These are phyloP conservation scores for Blastobotrys proliferans DNA, from an alignment of 1,139 yeast species.

Conservation along the genomic window DNA sequence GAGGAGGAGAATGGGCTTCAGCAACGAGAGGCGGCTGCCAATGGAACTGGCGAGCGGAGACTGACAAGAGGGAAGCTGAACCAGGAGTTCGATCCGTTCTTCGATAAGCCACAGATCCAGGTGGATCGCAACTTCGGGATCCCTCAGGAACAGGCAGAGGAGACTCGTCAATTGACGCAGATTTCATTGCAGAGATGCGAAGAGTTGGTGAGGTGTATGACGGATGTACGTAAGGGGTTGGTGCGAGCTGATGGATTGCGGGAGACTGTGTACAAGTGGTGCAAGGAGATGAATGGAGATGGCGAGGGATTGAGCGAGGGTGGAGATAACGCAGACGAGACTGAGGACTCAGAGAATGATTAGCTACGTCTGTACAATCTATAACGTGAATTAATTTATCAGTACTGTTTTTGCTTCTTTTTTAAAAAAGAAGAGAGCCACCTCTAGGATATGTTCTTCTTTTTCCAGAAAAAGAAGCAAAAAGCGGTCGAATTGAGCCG, in stretches of 20 bases:
- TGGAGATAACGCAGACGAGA: constrained; percentile 7
- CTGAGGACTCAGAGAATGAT: constrained; percentile 6
- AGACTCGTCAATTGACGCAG: constrained; percentile 61
- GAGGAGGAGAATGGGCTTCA: constrained; percentile 1
- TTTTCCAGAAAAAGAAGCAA: too few relatives aligned
- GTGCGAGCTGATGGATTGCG: constrained; percentile 75
- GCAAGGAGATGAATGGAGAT: constrained; percentile 77
- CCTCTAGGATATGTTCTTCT: too few relatives aligned
- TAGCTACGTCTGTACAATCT: background rate
- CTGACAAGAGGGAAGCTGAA: constrained; percentile 36
- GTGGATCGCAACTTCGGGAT: constrained; percentile 45
- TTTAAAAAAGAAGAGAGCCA: too few relatives aligned
- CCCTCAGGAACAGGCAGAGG: constrained; percentile 54
- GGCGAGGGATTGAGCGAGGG: constrained; percentile 33
- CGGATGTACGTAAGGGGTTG: constrained; percentile 65
- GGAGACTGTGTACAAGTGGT: constrained; percentile 70
- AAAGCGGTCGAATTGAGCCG: too few relatives aligned
- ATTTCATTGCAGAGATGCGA: constrained; percentile 82
- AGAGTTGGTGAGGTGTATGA: constrained; percentile 78
- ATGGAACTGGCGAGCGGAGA: constrained; percentile 27
- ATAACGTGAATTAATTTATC: too few relatives aligned
- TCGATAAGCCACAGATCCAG: constrained; percentile 52
- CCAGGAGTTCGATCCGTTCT: constrained; percentile 54
- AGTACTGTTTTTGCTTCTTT: too few relatives aligned
- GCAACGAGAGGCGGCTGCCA: constrained; percentile 13